Base-by-base conservation (phyloP, 306 rosid genomes). In the Sophora flavescens region DNA sequence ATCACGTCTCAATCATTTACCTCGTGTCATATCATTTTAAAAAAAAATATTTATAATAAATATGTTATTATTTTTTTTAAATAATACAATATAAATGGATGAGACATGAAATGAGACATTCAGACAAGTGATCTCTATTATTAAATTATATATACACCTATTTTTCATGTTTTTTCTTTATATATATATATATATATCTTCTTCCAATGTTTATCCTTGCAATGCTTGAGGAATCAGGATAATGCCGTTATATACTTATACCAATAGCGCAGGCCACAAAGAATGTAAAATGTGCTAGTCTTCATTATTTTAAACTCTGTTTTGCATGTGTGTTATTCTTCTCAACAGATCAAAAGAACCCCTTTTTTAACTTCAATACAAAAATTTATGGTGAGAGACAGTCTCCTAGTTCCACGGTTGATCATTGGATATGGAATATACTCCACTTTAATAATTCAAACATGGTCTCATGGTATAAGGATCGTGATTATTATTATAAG, bases 211-310 rank as follows among this genome's bases (percentile, higher is more conserved):
- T 16, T 64, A 64, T 76, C 80, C 17, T 28, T 65, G 54, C 39
- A 32, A 56, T 50, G 22, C 36, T 73, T 73, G 44, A 45, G 50
- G 28, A 58, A 60, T 73, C 32, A 45, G 50, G 28, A 58, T 17
- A 33, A 8, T 42, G 68, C 16, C 28, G 63, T 38, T 59, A 44
- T 28, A 32, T 42, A n/a, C n/a, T n/a, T n/a, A n/a, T n/a, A n/a
- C n/a, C 68, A 42, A 57, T 18, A 44, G 78, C 42, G 68, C 30
- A 73, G 33, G 68, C 45, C 33, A 22, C 66, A 38, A 30, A 15
- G 6, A 45, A 22, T 44, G 67, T 4, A 41, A 13, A 72, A 72
- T 17, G 39, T 38, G 2, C 48, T 11, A 16, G 22, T 39, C 22
- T 4, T 38, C 22, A 22, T 22, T 3, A 45, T 26, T 28, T 14